Evolutionary conservation across 78 protist species (phyloP), one percentile per base, ranked within the genome.

Genomic region (Dictyostelium purpureum): DNA sequence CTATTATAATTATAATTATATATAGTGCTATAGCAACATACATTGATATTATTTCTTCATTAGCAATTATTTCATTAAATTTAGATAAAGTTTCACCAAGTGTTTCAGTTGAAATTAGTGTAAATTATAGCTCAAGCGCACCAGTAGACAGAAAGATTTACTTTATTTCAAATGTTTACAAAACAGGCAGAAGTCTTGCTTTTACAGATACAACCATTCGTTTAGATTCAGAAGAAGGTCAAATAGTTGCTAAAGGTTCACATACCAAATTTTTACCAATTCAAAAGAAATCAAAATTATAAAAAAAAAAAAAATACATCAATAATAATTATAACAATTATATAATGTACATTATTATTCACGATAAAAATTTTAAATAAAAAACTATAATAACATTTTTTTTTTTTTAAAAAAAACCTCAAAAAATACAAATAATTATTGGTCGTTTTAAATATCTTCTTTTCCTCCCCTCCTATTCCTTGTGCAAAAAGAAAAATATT

Each of bases 191-290:
- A 45, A 85, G 73, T 35, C 59, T 85, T 12, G 92, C 82, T 45
- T 85, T 56, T 7, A 73, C 92, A 31, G 82, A 85, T 1, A 85
- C 92, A 21, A 73, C 66, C 11, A 85, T 85, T 38, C 21, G 12
- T 6, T 71, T 71, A 21, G 52, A 33, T 33, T 19, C 43, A 43
- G 52, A 10, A 37, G n/a, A 73, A 38, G 77, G 77, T 33, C n/a
- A 38, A 0, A 51, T 85, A 0, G 24, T 52, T 18, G 59, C 43
- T 21, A 85, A 61, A 59, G 92, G 79, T n/a, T 70, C 80, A 9
- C 92, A 85, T 33, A 85, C 80, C 42, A 85, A 85, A 24, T 85
- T 73, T 59, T 24, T 85, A 18, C n/a, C n/a, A n/a, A 14, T 35
- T 45, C 10, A 65, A 31, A 33, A 33, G 10, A 45, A 75, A 75